These are phyloP conservation scores for Collybia mongolica DNA, from an alignment of 768 basidiomycete species.

Conservation along the genomic window DNA sequence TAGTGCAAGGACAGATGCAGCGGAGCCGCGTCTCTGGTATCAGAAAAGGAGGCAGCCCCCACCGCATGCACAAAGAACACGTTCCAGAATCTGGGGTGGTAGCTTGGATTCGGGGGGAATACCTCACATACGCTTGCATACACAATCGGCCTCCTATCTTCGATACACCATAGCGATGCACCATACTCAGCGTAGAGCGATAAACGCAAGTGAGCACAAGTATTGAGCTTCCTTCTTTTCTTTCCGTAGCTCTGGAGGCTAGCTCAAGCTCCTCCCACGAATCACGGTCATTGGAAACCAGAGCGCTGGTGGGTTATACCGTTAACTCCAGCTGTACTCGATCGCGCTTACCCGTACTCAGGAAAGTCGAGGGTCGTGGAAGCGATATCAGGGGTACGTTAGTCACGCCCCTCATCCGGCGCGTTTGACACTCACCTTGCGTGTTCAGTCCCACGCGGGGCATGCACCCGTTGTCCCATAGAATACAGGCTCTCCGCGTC, in stretches of 20 bases:
- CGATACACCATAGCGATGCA: too few species aligned
- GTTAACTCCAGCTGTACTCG: neutral
- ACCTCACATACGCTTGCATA: too few species aligned
- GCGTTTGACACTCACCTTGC: constrained; percentile 43
- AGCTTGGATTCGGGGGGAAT: too few species aligned
- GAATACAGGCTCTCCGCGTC: constrained; percentile 29
- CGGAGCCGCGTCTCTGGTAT: too few species aligned
- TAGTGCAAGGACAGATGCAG: too few species aligned
- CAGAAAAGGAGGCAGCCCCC: too few species aligned
- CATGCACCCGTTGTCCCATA: constrained; percentile 28
- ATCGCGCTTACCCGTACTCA: neutral
- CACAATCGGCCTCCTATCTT: too few species aligned
- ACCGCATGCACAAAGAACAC: too few species aligned
- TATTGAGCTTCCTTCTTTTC: neutral
- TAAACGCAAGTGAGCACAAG: too few species aligned
- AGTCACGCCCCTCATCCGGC: neutral
- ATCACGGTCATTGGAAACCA: constrained; percentile 55
- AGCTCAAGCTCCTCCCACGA: constrained; percentile 47
- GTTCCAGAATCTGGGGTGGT: too few species aligned
- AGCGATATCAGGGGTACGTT: constrained; percentile 3
- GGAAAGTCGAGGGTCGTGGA: constrained; percentile 39
- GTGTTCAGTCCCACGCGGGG: neutral
- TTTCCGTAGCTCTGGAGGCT: constrained; percentile 34
- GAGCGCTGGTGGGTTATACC: constrained; percentile 34
- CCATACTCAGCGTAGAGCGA: too few species aligned